These are phyloP conservation scores for Apophysomyces ossiformis DNA, from an alignment of 371 early-diverging fungal genomes.

Conservation along the genomic window DNA sequence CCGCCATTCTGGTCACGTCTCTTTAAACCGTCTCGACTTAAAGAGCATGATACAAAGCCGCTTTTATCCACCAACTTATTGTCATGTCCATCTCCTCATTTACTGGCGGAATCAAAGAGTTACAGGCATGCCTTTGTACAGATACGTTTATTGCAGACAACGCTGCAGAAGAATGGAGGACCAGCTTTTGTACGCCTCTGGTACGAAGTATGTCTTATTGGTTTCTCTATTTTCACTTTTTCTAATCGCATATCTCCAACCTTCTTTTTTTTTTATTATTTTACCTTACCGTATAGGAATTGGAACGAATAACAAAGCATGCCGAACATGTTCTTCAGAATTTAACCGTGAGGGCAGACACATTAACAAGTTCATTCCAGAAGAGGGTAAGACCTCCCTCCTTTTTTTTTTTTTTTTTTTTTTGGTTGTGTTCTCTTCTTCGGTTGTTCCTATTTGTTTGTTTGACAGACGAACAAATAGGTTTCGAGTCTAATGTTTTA, in stretches of 20 bases:
- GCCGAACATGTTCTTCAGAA: slow-evolving; percentile 4
- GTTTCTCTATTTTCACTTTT: background rate
- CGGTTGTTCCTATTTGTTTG: no score
- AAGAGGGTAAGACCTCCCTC: background rate
- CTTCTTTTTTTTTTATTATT: no score
- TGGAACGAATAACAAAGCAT: slow-evolving; percentile 9
- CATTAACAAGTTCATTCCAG: slow-evolving; percentile 4
- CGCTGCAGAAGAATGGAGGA: background rate
- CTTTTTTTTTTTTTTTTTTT: no score
- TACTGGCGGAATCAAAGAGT: slow-evolving; percentile 2
- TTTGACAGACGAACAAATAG: no score
- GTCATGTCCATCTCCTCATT: background rate
- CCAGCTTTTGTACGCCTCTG: slow-evolving; percentile 14
- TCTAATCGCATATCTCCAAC: no score
- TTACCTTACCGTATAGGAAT: background rate
- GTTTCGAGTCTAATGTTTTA: no score
- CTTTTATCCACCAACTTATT: background rate
- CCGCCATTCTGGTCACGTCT: background rate
- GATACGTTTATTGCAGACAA: background rate
- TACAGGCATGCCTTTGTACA: slow-evolving; percentile 12
- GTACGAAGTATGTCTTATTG: slow-evolving; percentile 7
- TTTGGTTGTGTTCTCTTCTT: no score
- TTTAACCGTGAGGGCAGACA: background rate
- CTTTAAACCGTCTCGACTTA: background rate
- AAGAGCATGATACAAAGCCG: background rate